Percentiles rank a stretch among this genome's conserved stretches.
Evolutionary conservation across 2,329 filamentous ascomycete genomes (phyloP).

Genomic region (Aspergillus terreus): DNA sequence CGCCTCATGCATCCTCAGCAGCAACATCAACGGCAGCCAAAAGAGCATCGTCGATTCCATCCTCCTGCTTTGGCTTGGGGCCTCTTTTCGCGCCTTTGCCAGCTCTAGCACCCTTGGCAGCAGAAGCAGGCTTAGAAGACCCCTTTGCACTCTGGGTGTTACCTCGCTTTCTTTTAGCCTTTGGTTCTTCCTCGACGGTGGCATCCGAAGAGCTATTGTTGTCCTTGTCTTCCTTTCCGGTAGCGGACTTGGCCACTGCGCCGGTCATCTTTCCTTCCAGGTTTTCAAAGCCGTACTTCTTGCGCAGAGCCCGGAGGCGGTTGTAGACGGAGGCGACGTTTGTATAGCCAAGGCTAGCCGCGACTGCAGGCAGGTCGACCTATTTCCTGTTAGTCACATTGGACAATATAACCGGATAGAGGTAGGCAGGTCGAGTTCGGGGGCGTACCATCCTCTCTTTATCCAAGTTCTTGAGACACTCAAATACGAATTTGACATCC

Average conservation of each 20-base stretch:
- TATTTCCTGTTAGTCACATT: slow-evolving; percentile 3
- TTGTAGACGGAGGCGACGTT: slow-evolving; percentile 27
- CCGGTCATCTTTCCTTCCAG: slow-evolving; percentile 4
- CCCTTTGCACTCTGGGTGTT: slow-evolving; percentile 17
- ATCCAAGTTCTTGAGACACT: slow-evolving; percentile 22
- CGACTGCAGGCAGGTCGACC: slow-evolving; percentile 26
- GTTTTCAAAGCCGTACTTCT: slow-evolving; percentile 20
- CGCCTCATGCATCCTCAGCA: not conserved
- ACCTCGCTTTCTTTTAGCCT: not conserved
- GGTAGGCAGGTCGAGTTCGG: not conserved
- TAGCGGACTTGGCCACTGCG: not conserved
- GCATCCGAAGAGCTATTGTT: not conserved
- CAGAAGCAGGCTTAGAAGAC: slow-evolving; percentile 16
- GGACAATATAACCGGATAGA: not conserved
- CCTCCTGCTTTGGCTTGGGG: not conserved
- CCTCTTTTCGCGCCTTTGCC: not conserved
- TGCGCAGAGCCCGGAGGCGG: slow-evolving; percentile 22
- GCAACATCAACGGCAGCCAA: not conserved
- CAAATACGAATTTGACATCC: slow-evolving; percentile 23
- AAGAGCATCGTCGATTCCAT: not conserved
- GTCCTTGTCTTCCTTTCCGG: not conserved
- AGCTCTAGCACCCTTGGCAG: slow-evolving; percentile 5
- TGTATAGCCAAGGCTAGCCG: slow-evolving; percentile 21
- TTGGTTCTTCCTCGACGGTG: not conserved
- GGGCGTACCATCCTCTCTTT: slow-evolving; percentile 12